Base-by-base conservation (phyloP, 495 filamentous ascomycete species). In the Endocarpon pusillum region DNA sequence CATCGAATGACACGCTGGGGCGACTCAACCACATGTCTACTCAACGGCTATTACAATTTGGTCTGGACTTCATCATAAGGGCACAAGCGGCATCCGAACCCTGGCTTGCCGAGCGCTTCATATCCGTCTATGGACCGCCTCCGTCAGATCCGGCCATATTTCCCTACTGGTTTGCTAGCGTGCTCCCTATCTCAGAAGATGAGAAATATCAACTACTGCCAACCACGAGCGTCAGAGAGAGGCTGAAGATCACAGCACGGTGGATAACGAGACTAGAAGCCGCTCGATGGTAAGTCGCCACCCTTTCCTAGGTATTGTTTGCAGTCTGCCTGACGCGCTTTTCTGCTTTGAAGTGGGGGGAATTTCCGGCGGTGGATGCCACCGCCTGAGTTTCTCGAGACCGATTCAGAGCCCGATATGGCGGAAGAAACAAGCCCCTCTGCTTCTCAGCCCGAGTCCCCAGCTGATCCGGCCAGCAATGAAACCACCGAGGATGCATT, bases 141-240 rank as follows among this genome's bases (percentile, higher is more conserved):
- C 85, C 83, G 0, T 59, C 65, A 4, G 81, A 93, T 49, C 71
- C 81, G 2, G 72, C 73, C 1, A 46, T 69, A 9, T 89, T 93
- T 43, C 80, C 84, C 0, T 94, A 82, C 62, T 94, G 86, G 86
- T 78, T 94, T 40, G 84, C 81, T 11, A 78, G 67, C 42, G 71
- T 91, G 32, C 47, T 91, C 7, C 83, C 82, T 11, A 69, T 86
- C 21, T 63, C 64, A 24, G 80, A 84, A 12, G 62, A 73, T 16
- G 77, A 91, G 39, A 87, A 86, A 45, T 91, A 92, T 43, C 61
- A 60, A 6, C 53, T 94, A 15, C 54, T 94, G 19, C 50, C 57
- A 7, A 76, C 75, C 3, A 72, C 54, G 3, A 87, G 75, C 41
- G 84, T 92, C 1, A 58, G 84, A 29, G 78, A 86, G 45, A 57